Evolutionary conservation across 345 rosid genomes (phyloP), one percentile per base, ranked within the genome.

Genomic region (Lepidium sativum): DNA sequence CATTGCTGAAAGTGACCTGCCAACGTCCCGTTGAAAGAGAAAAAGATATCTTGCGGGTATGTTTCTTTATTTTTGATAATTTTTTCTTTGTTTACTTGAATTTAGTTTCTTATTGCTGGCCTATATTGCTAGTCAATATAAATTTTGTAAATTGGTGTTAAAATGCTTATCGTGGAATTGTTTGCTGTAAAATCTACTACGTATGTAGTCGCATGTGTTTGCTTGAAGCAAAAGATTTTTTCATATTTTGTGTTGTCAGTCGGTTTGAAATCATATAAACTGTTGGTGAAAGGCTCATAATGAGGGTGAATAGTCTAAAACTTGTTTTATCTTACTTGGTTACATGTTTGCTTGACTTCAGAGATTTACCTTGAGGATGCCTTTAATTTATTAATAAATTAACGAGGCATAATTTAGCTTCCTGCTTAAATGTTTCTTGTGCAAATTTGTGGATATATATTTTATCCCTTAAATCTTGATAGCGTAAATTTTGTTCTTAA

Each of bases 11-110:
- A 78, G 96, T 85, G 67, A 88, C 99, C 61, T 95, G 99, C 59
- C 96, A 95, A 73, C 92, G 95, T 20, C 99, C 99, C 39, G 54
- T 75, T 0, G 96, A 88, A 33, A 78, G 97, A 63, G 99, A 95
- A 61, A 40, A n/a, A 1, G 98, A 95, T 77, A 95, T 95, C 13
- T 44, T 87, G 67, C 60, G 71, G 91, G 99, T 95, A 9, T 48
- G 76, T 12, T 42, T 45, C 42, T 62, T 15, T 23, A 21, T 32
- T 14, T 40, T 16, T 13, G 3, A 29, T 9, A 25, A 21, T 4
- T 23, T 57, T 33, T 63, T 47, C 62, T 67, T 35, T 65, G 15
- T 35, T 27, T 35, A 14, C 10, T n/a, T 20, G 5, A 33, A 41
- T 32, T n/a, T 2, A 2, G 40, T 38, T 31, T 51, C 43, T 42